Base-by-base conservation (phyloP, 129 eudicot genomes). In the Tagetes patula region DNA sequence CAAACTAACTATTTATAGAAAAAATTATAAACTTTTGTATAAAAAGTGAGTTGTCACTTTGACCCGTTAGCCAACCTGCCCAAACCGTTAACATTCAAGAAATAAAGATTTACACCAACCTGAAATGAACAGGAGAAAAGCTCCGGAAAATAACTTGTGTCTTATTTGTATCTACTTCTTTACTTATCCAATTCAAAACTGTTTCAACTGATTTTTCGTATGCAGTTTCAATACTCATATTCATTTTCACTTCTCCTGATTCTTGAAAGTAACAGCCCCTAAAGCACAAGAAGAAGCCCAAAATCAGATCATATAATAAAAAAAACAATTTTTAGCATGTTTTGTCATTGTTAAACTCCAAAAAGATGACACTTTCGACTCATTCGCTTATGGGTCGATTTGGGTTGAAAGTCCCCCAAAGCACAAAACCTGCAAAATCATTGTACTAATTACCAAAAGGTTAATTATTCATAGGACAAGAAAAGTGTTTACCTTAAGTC, bases 201-300 rank as follows among this genome's bases (percentile, higher is more conserved):
- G 96, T 93, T 82, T 77, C 82, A 47, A 90, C 74, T 0, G 98
- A 93, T 77, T 87, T 82, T 32, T 42, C 56, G 74, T 84, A 84
- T 36, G 96, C 98, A 48, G 75, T 78, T 71, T 80, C 92, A 9
- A 87, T 80, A 27, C 85, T 93, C 98, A 90, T 87, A 74, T 86
- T 80, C 96, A 87, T 87, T 83, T 87, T 87, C 42, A 93, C 77
- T 30, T 81, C 87, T 27, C 58, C 64, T 1, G 92, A 85, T 86
- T 89, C 96, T 90, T 90, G 90, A 73, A 90, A 93, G 81, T 85
- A 93, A 68, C 92, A 89, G 2, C 98, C 98, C 83, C 98, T 93
- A 74, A 61, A 49, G 48, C 27, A 42, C 59, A 78, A 48, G 66
- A 83, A 70, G 33, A 49, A 65, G 50, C 62, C 6, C 38, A 58